A percentile compares a stretch with the other conserved stretches of the same genome.
Conservation (phyloP, 768 basidiomycete genomes). For the Rhodotorula graminis region DNA sequence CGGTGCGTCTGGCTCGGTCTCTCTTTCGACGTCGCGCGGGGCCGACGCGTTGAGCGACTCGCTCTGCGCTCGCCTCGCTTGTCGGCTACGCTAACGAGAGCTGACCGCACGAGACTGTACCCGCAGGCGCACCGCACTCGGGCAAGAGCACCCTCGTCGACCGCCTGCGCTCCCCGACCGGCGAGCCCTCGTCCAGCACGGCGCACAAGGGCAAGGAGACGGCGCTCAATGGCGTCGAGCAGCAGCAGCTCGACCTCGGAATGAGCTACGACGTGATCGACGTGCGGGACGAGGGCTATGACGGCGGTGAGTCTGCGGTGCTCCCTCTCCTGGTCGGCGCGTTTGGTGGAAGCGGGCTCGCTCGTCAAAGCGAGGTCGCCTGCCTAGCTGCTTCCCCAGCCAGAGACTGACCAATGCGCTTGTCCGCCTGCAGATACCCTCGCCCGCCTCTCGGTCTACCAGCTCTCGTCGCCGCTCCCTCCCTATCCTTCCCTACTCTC, state of each 20-base stretch:
- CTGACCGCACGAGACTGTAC: not conserved
- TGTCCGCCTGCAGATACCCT: conserved; percentile 61
- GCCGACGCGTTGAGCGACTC: not conserved
- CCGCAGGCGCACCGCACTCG: conserved; percentile 59
- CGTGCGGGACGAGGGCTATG: conserved; percentile 84
- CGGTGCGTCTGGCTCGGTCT: conserved; percentile 47
- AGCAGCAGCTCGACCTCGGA: conserved; percentile 60
- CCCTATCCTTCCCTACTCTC: conserved; percentile 33
- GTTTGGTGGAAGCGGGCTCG: not conserved
- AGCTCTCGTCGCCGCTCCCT: conserved; percentile 24
- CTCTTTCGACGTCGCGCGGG: too few species aligned
- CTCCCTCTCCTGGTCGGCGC: not conserved
- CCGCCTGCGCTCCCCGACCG: conserved; percentile 9
- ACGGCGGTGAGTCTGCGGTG: conserved; percentile 58
- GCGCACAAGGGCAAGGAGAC: not conserved
- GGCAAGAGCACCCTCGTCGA: conserved; percentile 69
- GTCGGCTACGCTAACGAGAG: too few species aligned
- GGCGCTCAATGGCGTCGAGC: too few species aligned
- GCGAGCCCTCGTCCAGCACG: not conserved
- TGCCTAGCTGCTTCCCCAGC: too few species aligned
- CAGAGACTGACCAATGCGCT: not conserved
- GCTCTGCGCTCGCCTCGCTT: not conserved
- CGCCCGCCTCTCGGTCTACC: conserved; percentile 54
- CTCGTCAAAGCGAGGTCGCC: too few species aligned
- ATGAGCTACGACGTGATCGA: conserved; percentile 90